Conservation (phyloP, 768 basidiomycete species). For the Lentinula raphanica region DNA sequence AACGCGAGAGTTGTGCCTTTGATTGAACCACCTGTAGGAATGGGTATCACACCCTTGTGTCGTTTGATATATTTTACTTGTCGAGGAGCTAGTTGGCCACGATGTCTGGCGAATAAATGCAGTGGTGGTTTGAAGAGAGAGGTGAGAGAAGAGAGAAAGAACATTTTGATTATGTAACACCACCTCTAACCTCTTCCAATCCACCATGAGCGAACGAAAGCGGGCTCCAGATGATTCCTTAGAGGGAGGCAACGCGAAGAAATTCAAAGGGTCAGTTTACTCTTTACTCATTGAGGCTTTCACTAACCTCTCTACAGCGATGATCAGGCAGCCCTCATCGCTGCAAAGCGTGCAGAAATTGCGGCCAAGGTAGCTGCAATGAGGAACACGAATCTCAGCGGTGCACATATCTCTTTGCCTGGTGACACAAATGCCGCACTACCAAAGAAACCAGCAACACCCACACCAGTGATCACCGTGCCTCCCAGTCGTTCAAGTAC, state of each 20-base stretch:
- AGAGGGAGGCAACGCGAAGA: slow-evolving; percentile 48
- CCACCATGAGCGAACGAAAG: slow-evolving; percentile 63
- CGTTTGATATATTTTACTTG: slow-evolving; percentile 80
- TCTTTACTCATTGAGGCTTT: slow-evolving; percentile 8
- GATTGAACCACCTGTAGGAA: slow-evolving; percentile 85
- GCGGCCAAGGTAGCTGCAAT: slow-evolving; percentile 81
- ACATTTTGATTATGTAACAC: slow-evolving; percentile 10
- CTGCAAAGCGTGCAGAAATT: slow-evolving; percentile 80
- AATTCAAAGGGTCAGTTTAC: slow-evolving; percentile 60
- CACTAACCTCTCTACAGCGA: slow-evolving; percentile 39
- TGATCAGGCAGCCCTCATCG: slow-evolving; percentile 67
- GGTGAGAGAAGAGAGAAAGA: slow-evolving; percentile 12
- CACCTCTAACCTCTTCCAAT: slow-evolving; percentile 1
- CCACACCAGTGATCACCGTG: slow-evolving; percentile 2
- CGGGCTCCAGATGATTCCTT: slow-evolving; percentile 52
- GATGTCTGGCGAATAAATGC: slow-evolving; percentile 38
- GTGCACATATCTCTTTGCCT: slow-evolving; percentile 22
- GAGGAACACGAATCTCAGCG: slow-evolving; percentile 37
- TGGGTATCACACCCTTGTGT: slow-evolving; percentile 84
- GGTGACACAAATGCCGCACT: slow-evolving; percentile 16
- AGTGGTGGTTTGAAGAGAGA: slow-evolving; percentile 17
- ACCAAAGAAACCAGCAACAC: too few species aligned
- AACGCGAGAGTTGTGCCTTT: slow-evolving; percentile 90
- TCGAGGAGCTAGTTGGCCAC: slow-evolving; percentile 73
- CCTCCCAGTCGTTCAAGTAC: background rate